These are phyloP conservation scores for Datisca glomerata DNA, from an alignment of 306 rosid genomes.

Conservation along the genomic window DNA sequence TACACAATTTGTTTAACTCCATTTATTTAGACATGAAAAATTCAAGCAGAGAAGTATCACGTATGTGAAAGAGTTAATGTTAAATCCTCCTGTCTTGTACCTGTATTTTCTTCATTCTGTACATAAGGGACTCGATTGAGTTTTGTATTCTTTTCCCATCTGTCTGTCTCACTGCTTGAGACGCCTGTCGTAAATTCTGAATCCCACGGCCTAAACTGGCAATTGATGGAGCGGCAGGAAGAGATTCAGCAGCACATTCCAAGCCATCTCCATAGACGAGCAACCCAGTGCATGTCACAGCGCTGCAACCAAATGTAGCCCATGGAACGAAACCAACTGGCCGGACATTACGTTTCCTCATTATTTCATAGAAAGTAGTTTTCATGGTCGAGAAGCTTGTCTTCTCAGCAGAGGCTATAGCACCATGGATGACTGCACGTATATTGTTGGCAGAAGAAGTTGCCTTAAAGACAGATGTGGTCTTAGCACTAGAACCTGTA, in stretches of 20 bases:
- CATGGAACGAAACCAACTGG: conserved; percentile 54
- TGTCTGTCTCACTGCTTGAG: conserved; percentile 30
- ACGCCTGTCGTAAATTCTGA: conserved; percentile 38
- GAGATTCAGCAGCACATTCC: conserved; percentile 49
- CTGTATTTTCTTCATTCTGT: conserved; percentile 40
- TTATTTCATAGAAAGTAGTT: conserved; percentile 70
- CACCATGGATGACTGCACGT: conserved; percentile 49
- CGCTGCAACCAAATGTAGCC: conserved; percentile 65
- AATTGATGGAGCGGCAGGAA: conserved; percentile 61
- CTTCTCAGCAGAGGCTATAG: conserved; percentile 63
- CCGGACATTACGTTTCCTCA: conserved; percentile 45
- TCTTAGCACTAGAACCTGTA: conserved; percentile 49
- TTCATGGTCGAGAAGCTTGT: conserved; percentile 72
- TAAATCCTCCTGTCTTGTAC: conserved; percentile 22
- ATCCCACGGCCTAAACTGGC: conserved; percentile 75
- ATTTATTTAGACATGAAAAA: not conserved
- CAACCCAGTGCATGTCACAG: conserved; percentile 57
- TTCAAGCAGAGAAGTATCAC: not conserved
- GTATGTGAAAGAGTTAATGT: not conserved
- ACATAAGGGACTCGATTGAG: conserved; percentile 42
- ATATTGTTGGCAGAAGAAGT: conserved; percentile 68
- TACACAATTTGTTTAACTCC: not conserved
- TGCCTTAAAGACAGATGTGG: conserved; percentile 47
- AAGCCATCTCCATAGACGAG: conserved; percentile 61
- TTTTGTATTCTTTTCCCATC: conserved; percentile 48